Conservation (phyloP, 345 rosid genomes). For the Brassica carinata region DNA sequence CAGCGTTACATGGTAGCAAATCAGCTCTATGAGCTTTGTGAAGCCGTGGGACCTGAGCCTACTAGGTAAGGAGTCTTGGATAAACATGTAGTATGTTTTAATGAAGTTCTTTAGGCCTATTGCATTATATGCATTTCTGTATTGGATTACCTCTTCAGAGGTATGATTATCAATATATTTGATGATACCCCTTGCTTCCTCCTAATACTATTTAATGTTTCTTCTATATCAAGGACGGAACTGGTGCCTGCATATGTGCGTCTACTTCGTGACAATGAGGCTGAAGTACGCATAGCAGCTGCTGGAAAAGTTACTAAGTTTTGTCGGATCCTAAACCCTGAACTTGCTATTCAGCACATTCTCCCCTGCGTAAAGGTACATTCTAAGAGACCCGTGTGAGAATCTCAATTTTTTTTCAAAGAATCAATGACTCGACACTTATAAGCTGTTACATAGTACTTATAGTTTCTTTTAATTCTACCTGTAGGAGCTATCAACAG, state of each 20-base stretch:
- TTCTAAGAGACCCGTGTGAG: neutral
- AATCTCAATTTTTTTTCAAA: neutral
- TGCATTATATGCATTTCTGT: neutral
- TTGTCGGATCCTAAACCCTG: slow-evolving; percentile 87
- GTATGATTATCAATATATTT: slow-evolving; percentile 5
- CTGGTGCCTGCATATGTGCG: slow-evolving; percentile 96
- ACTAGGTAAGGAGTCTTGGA: slow-evolving; percentile 57
- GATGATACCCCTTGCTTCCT: neutral
- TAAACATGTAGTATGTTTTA: neutral
- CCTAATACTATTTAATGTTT: neutral
- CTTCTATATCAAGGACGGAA: slow-evolving; percentile 54
- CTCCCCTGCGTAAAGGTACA: slow-evolving; percentile 94
- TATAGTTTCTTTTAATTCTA: neutral
- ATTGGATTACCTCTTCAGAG: neutral
- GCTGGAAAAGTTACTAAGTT: slow-evolving; percentile 96
- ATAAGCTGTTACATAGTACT: neutral
- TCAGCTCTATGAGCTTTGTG: slow-evolving; percentile 94
- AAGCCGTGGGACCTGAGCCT: slow-evolving; percentile 94
- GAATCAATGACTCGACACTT: neutral
- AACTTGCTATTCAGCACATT: slow-evolving; percentile 82
- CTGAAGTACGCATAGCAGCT: slow-evolving; percentile 99
- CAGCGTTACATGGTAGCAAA: slow-evolving; percentile 96
- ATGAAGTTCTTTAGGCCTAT: slow-evolving; percentile 1
- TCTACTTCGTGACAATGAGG: slow-evolving; percentile 95
- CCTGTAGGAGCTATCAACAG: slow-evolving; percentile 84